A percentile compares a stretch with the other conserved stretches of the same genome.
Evolutionary conservation across 345 rosid genomes (phyloP).

Genomic region (Brassica carinata): DNA sequence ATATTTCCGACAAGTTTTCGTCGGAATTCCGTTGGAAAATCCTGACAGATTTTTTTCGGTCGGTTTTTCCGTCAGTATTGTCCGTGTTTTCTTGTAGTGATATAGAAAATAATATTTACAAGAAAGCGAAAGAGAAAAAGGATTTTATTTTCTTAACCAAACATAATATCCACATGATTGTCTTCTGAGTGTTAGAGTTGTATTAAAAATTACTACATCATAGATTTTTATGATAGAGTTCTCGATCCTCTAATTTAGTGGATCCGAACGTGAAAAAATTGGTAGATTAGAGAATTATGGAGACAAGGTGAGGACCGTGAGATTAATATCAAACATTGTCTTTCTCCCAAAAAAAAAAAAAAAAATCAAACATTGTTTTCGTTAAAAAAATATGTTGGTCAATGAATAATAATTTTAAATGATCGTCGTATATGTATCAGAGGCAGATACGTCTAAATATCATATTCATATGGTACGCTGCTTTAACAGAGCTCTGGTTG

Average conservation of each 20-base stretch:
- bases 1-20: too few relatives aligned
- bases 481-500: too few relatives aligned
- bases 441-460: not conserved
- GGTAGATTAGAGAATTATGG: not conserved
- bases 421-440: not conserved
- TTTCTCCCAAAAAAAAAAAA: not conserved
- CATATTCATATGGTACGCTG: too few relatives aligned
- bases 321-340: not conserved
- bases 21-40: too few relatives aligned
- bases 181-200: not conserved
- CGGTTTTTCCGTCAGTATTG: too few relatives aligned
- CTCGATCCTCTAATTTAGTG: not conserved
- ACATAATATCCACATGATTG: not conserved
- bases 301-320: not conserved
- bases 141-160: not conserved
- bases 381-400: not conserved
- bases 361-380: not conserved
- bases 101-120: not conserved
- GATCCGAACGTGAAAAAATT: not conserved
- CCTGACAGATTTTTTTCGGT: too few relatives aligned
- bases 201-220: not conserved
- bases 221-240: not conserved
- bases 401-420: not conserved
- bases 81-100: too few relatives aligned
- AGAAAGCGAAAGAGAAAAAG: not conserved